phyloP scores from a whole-genome alignment of 208 protist genomes.

The Trichomonas gallinae region DNA sequence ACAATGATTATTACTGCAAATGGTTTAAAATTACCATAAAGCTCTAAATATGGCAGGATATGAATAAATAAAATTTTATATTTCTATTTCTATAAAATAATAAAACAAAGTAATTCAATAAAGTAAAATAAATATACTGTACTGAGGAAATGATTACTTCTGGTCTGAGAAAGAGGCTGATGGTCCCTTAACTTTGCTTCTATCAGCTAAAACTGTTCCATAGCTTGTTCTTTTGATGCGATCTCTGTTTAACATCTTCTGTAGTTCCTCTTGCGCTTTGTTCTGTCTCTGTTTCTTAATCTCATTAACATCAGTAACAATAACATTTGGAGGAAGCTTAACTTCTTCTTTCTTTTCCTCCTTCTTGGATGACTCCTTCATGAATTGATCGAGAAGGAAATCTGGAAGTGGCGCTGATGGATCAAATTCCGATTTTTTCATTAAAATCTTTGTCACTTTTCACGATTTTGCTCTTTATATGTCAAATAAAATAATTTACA shows the following conservation, averaged over 20 bases:
- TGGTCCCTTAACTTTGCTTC: neutral
- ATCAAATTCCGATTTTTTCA: neutral
- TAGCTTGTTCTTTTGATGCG: neutral
- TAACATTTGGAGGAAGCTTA: neutral
- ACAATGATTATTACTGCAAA: too few species aligned
- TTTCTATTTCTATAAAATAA: too few species aligned
- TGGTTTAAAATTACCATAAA: too few species aligned
- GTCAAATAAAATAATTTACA: too few species aligned
- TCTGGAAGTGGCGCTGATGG: neutral
- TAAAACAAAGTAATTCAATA: too few species aligned
- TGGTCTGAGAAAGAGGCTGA: neutral
- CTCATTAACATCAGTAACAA: neutral
- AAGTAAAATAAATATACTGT: too few species aligned
- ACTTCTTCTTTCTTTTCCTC: neutral
- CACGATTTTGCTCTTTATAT: too few species aligned
- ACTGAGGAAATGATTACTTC: too few species aligned
- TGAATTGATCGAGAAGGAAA: neutral
- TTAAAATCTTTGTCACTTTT: neutral
- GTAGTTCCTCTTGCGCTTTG: neutral
- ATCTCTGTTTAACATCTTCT: neutral
- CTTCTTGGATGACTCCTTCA: neutral
- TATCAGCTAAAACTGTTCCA: neutral
- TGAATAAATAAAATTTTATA: too few species aligned
- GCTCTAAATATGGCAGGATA: too few species aligned
- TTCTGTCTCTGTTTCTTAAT: neutral